Evolutionary conservation across 352 stramenopile genomes (phyloP), one percentile per base, ranked within the genome.

Genomic region (Globisporangium recalcitrans): DNA sequence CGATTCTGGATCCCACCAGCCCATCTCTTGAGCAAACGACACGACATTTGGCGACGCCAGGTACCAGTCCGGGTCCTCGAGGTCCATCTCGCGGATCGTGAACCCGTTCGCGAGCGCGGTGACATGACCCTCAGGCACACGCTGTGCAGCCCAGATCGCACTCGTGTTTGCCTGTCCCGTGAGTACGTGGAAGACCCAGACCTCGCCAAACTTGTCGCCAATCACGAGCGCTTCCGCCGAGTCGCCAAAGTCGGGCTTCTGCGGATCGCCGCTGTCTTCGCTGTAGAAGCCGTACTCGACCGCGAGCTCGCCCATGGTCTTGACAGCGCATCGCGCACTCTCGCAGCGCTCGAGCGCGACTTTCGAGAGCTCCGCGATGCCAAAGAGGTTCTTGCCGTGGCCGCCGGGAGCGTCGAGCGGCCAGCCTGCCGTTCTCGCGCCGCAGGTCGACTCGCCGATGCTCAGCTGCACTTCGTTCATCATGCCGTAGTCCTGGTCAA

Each of bases 161-260:
- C 72, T 82, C 0, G 81, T 74, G 21, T 91, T 97, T 46, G 88
- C 64, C 31, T 71, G 75, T 63, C 95, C 89, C 29, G 89, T 87
- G 14, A 96, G 62, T 40, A 97, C 89, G 64, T 97, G 89, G 73
- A 97, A 97, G 5, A 97, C 72, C 90, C 90, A 97, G 6, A 80
- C 82, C 63, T 97, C 87, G 4, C 71, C 71, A 49, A 83, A 71
- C 31, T 83, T 73, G 72, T 97, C 91, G 11, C 72, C 76, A 38
- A 97, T 88, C 19, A 68, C 84, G 21, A 97, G 72, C 24, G 76
- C 73, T 69, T 97, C 90, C 13, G 74, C 80, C 58, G 72, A 85
- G 52, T 68, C 62, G 1, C 48, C 61, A 69, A 78, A 85, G 16
- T 52, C 67, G 11, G 76, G 76, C 1, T 51, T 52, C 13, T 60